Percentiles rank a stretch among this genome's conserved stretches.
These are phyloP conservation scores for Paramecium sonneborni DNA, from an alignment of 73 alveolate species.

Conservation along the genomic window DNA sequence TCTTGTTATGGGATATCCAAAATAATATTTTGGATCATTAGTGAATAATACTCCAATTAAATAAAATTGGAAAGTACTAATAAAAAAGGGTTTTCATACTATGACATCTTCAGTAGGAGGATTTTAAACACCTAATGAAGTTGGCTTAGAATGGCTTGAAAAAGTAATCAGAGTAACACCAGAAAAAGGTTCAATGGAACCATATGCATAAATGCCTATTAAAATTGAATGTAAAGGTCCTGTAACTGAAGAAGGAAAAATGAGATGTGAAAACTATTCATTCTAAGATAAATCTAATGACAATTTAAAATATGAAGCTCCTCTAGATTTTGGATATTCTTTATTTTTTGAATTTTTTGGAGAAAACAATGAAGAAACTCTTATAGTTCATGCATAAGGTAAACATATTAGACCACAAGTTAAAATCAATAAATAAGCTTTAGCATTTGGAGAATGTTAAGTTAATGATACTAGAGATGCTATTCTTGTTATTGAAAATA, in stretches of 20 bases:
- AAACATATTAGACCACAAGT: slow-evolving; percentile 56
- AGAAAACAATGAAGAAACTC: slow-evolving; percentile 52
- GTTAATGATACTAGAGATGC: slow-evolving; percentile 61
- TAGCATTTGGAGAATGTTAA: slow-evolving; percentile 63
- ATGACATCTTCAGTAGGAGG: slow-evolving; percentile 39
- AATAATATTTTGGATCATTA: slow-evolving; percentile 22
- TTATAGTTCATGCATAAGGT: slow-evolving; percentile 36
- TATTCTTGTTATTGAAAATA: slow-evolving; percentile 52
- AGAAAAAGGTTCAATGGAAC: slow-evolving; percentile 59
- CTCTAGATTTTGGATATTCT: slow-evolving; percentile 55
- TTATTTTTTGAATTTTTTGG: slow-evolving; percentile 61
- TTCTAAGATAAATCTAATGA: slow-evolving; percentile 23
- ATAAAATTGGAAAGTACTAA: slow-evolving; percentile 50
- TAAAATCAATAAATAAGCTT: slow-evolving; percentile 40
- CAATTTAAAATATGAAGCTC: neutral
- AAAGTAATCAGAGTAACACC: slow-evolving; percentile 53
- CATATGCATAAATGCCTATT: slow-evolving; percentile 57
- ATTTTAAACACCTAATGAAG: slow-evolving; percentile 64
- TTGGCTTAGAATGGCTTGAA: slow-evolving; percentile 61
- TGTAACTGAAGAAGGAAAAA: neutral
- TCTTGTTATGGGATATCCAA: slow-evolving; percentile 46
- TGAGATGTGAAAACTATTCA: slow-evolving; percentile 19
- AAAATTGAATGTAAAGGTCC: slow-evolving; percentile 14
- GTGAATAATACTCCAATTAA: slow-evolving; percentile 59
- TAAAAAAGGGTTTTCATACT: slow-evolving; percentile 61